Percentiles rank a stretch among this genome's conserved stretches.
Conservation (phyloP, 2,329 filamentous ascomycete species). For the Cercospora sojina region DNA sequence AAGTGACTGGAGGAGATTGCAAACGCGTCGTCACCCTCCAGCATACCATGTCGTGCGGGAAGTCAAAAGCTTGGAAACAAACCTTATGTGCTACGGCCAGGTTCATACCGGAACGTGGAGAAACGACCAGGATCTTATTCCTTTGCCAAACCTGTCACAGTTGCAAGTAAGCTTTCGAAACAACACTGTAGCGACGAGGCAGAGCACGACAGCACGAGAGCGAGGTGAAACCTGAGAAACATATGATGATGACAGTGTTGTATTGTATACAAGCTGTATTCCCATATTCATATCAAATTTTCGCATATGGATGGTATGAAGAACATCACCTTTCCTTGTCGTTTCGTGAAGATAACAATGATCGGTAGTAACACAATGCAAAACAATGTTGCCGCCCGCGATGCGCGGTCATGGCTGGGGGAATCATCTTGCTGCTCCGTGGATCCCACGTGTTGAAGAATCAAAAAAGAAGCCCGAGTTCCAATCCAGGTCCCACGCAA, state of each 20-base stretch:
- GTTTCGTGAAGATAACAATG: background rate
- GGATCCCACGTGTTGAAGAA: background rate
- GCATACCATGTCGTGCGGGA: background rate
- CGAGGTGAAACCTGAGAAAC: background rate
- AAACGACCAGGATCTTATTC: background rate
- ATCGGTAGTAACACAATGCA: background rate
- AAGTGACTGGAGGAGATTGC: background rate
- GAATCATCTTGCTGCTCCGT: background rate
- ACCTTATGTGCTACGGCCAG: background rate
- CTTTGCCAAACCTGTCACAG: background rate
- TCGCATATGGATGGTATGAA: background rate
- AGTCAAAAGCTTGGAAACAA: background rate
- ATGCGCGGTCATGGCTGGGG: background rate
- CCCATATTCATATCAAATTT: background rate
- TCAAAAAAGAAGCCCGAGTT: background rate
- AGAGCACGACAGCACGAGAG: background rate
- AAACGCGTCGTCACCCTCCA: background rate
- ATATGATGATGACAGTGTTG: background rate
- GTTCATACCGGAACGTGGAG: background rate
- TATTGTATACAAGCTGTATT: background rate
- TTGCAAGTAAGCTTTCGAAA: background rate
- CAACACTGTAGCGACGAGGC: background rate
- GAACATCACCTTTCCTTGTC: background rate
- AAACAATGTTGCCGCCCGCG: background rate
- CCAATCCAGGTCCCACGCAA: background rate